Conservation (phyloP, 352 stramenopile species). For the Blastocystis sp. region DNA sequence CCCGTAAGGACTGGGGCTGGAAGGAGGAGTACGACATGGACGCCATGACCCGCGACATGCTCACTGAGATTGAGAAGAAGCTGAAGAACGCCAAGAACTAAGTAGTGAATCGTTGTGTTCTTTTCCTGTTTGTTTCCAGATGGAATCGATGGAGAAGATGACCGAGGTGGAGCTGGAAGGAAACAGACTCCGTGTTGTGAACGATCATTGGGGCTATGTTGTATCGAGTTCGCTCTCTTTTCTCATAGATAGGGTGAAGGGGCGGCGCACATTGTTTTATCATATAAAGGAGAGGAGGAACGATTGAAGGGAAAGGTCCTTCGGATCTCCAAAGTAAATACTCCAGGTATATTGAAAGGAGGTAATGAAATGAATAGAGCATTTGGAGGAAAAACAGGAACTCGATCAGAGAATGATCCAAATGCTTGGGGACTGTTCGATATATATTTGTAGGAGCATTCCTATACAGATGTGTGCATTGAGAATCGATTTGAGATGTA, state of each 20-base stretch:
- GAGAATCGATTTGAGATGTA: background rate
- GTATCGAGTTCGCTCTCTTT: background rate
- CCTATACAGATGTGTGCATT: background rate
- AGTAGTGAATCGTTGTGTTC: background rate
- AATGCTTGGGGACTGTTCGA: background rate
- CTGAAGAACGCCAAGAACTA: conserved; percentile 61
- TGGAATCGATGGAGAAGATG: background rate
- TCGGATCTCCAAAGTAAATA: background rate
- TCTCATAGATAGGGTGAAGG: background rate
- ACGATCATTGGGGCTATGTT: background rate
- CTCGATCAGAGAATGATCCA: background rate
- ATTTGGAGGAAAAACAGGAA: background rate
- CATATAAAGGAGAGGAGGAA: background rate
- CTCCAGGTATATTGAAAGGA: background rate
- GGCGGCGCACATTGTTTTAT: background rate
- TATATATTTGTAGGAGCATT: background rate
- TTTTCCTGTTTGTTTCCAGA: background rate
- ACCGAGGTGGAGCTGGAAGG: background rate
- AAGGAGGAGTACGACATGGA: conserved; percentile 77
- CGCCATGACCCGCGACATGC: conserved; percentile 76
- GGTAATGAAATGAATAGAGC: background rate
- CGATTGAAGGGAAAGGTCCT: background rate
- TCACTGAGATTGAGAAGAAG: conserved; percentile 73
- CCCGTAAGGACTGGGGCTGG: conserved; percentile 75
- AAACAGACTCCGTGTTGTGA: background rate